phyloP scores from a whole-genome alignment of 805 yeast genomes.

The Schwanniomyces occidentalis region DNA sequence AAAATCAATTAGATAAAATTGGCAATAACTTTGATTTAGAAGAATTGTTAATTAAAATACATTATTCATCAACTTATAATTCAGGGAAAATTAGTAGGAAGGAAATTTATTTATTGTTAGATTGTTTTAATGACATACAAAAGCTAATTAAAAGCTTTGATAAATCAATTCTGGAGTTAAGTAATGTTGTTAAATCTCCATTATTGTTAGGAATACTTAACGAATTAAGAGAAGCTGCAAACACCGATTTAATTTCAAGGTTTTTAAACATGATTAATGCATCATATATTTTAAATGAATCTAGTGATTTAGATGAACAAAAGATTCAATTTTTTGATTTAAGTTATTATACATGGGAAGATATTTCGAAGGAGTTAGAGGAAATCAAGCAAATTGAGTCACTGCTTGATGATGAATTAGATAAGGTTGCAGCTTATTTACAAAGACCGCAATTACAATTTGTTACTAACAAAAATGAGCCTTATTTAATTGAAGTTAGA shows the following conservation, averaged over 20 bases:
- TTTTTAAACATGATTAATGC: constrained; percentile 54
- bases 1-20: constrained; percentile 21
- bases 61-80: constrained; percentile 33
- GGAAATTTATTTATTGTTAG: constrained; percentile 32
- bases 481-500: constrained; percentile 75
- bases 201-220: constrained; percentile 39
- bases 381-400: constrained; percentile 46
- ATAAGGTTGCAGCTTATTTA: constrained; percentile 42
- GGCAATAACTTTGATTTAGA: constrained; percentile 35
- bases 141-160: constrained; percentile 30
- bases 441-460: constrained; percentile 59
- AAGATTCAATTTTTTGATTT: constrained; percentile 45
- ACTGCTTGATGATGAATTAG: constrained; percentile 55
- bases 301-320: constrained; percentile 44
- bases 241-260: constrained; percentile 28
- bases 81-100: constrained; percentile 29
- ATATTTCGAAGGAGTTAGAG: constrained; percentile 34
- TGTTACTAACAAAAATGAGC: constrained; percentile 59
- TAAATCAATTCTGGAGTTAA: constrained; percentile 30
- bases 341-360: constrained; percentile 33
- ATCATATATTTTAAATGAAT: constrained; percentile 50
- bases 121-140: constrained; percentile 27
- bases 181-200: constrained; percentile 27
- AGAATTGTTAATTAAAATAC: constrained; percentile 35
- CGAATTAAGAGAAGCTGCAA: constrained; percentile 33